Conservation (phyloP, 163 green algal species). For the Volvox carteri region DNA sequence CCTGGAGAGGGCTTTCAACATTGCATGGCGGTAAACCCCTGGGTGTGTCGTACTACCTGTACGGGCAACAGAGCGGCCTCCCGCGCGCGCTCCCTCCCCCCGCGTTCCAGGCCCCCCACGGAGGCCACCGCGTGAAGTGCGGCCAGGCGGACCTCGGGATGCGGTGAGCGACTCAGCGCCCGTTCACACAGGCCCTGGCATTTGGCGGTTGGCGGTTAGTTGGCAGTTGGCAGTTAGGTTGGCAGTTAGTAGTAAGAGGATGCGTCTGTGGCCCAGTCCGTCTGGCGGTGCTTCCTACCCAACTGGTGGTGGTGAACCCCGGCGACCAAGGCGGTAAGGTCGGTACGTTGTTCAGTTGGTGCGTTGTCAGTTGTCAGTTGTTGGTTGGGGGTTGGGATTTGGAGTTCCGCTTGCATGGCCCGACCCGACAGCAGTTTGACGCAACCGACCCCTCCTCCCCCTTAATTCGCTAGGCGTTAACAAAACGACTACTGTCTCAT, state of each 20-base stretch:
- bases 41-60: slow-evolving; percentile 12
- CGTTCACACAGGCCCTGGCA: slow-evolving; percentile 22
- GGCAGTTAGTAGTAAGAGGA: not conserved
- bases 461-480: no score
- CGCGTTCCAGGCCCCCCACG: slow-evolving; percentile 25
- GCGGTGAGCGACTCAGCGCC: slow-evolving; percentile 28
- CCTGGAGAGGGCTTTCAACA: not conserved
- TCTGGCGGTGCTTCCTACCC: not conserved
- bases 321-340: not conserved
- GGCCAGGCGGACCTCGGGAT: slow-evolving; percentile 28
- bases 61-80: slow-evolving; percentile 13
- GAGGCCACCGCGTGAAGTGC: slow-evolving; percentile 27
- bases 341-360: not conserved
- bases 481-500: not conserved
- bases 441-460: no score
- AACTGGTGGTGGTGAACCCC: not conserved
- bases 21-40: not conserved
- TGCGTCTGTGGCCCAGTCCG: no score
- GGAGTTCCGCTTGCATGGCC: no score
- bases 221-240: not conserved
- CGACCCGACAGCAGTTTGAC: no score
- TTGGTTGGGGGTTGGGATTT: no score
- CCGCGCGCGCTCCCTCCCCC: not conserved
- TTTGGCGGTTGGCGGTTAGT: not conserved
- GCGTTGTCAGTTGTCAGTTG: no score